Base-by-base conservation (phyloP, 495 filamentous ascomycete species). In the Daldinia childiae region DNA sequence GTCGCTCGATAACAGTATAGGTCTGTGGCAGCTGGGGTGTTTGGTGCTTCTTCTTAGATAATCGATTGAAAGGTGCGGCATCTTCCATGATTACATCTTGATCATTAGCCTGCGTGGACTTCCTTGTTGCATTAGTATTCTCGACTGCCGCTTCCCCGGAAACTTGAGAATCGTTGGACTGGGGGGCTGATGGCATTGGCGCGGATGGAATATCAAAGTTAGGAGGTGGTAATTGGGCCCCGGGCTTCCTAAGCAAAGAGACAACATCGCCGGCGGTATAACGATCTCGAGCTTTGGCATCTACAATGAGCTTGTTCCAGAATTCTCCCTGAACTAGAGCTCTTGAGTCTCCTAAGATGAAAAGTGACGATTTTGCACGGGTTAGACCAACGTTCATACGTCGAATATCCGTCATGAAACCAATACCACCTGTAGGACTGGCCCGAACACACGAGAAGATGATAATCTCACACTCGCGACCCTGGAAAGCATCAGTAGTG, bases 381-480 rank as follows among this genome's bases (percentile, higher is more conserved):
- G 95, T 99, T 48, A 99, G 83, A 82, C 95, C 95, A 75, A 99
- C 95, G 81, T 99, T 99, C 95, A 99, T 99, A 88, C 95, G 95
- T 58, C 95, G 90, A 76, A 99, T 97, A 81, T 99, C 95, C 50
- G 91, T 90, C 85, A 99, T 90, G 88, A 99, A 99, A 85, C 95
- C 95, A 75, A 99, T 97, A 73, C 96, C 93, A 30, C 93, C 93
- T 30, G 89, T 91, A 11, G 88, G 83, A 15, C 92, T 94, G 34
- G 95, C 94, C 80, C 95, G 89, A 34, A 99, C 95, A 78, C 95
- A 99, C 56, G 96, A 98, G 82, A 99, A 99, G 64, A 99, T 98
- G 76, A 99, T 98, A 68, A 99, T 89, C 79, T 99, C 95, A 76
- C 92, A 93, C 80, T 99, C 95, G 55, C 95, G 89, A 69, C 95